Evolutionary conservation across 2,329 filamentous ascomycete genomes (phyloP), one percentile per base, ranked within the genome.

Genomic region (Cercospora citrullina): DNA sequence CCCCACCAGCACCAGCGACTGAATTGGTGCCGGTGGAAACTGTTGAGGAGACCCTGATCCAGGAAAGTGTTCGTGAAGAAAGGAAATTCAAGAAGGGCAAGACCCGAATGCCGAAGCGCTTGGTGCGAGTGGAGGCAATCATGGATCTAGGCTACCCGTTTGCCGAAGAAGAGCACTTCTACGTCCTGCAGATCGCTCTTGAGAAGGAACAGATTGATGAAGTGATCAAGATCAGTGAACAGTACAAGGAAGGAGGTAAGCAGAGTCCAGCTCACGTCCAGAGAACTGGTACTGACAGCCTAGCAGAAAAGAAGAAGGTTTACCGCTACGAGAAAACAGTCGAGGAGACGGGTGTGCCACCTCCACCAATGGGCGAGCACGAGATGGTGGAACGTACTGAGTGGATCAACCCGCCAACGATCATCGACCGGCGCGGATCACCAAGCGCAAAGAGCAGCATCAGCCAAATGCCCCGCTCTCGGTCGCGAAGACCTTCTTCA

Each of bases 161-260:
- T 74, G 86, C 92, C 65, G 91, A 96, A 82, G 93, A 97, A 91
- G 92, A 91, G 45, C 90, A 91, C 72, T 91, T 90, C 23, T 88
- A 95, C 73, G 87, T 97, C 63, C 89, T 98, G 36, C 88, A 91
- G 73, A 90, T 92, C 76, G 94, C 94, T 9, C 85, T 98, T 5
- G 91, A 92, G 16, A 94, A 96, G 74, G 89, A 94, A 18, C 93
- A 97, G 74, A 97, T 97, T 71, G 93, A 97, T 73, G 91, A 96
- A 75, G 85, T 97, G 55, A 91, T 97, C 74, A 90, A 88, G 75
- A 84, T 93, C 60, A 96, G 92, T 79, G 91, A 93, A 75, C 88
- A 90, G 33, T 93, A 92, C 80, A 83, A 82, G 76, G 81, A 82
- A 61, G 77, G 74, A 60, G 78, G 82, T 82, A 76, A 64, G 81